A percentile compares a stretch with the other conserved stretches of the same genome.
Conservation (phyloP, 140 eudicot genomes). For the Senecio squalidus region DNA sequence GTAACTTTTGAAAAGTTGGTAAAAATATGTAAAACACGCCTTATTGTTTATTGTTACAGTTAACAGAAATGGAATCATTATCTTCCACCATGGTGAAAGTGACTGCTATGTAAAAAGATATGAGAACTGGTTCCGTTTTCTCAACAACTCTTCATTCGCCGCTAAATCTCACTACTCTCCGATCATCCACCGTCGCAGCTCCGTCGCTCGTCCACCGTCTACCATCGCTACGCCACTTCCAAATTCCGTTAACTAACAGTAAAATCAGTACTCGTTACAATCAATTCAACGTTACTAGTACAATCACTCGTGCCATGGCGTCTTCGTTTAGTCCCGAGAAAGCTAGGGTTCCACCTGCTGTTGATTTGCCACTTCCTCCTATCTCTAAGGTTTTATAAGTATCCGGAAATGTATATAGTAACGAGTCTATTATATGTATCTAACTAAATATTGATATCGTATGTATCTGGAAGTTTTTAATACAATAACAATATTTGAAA, state of each 20-base stretch:
- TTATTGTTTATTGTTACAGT: too few species aligned
- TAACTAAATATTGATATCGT: too few species aligned
- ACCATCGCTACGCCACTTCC: conserved; percentile 14
- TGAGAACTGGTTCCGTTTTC: conserved; percentile 29
- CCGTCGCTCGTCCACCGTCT: conserved; percentile 19
- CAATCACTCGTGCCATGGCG: conserved; percentile 48
- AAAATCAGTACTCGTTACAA: conserved; percentile 5
- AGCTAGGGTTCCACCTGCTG: conserved; percentile 87
- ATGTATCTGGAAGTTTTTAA: too few species aligned
- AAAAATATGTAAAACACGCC: too few species aligned
- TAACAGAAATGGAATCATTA: too few species aligned
- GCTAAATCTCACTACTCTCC: conserved; percentile 14
- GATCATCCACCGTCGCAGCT: conserved; percentile 22
- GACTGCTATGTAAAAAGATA: too few species aligned
- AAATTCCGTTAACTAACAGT: conserved; percentile 2
- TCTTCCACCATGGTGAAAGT: too few species aligned
- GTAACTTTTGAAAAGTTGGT: too few species aligned
- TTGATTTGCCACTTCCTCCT: conserved; percentile 68
- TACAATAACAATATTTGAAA: too few species aligned
- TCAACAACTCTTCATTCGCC: conserved; percentile 28
- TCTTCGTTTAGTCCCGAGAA: conserved; percentile 65
- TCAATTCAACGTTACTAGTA: neutral
- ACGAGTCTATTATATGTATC: too few species aligned
- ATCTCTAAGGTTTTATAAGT: conserved; percentile 52
- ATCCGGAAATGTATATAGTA: conserved; percentile 6